Evolutionary conservation across 176 grass and related monocot species (phyloP), one percentile per base, ranked within the genome.

Genomic region (Ananas comosus): DNA sequence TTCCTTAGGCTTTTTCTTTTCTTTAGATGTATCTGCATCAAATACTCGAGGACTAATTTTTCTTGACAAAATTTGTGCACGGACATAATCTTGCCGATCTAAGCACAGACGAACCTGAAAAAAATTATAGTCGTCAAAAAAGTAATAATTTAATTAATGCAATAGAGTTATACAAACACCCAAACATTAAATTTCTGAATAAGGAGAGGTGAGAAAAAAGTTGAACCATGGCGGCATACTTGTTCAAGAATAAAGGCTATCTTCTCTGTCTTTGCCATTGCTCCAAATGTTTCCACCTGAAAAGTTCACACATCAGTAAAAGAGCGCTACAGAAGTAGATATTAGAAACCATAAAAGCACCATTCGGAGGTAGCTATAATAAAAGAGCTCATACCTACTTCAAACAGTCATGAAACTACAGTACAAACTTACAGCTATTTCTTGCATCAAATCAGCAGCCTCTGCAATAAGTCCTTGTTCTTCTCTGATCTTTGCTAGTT

Each of bases 391-490:
- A 56, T 56, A 9, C 8, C 21, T 17, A 19, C 56, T 61, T 61
- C 56, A 61, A 61, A 61, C 14, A 71, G 67, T 59, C 13, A 50
- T 28, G 54, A 54, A 28, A 56, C 51, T 6, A 42, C 18, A 33
- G 64, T 18, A 47, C 16, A 28, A 78, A 93, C 94, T 93, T 88
- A 97, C 94, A 70, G 94, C 94, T 88, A 97, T 81, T 90, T 97
- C 94, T 79, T 97, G 94, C 89, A 88, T 97, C 70, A 93, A 90
- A 90, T 97, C 94, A 53, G 89, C 94, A 80, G 94, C 94, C 69
- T 97, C 94, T 2, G 85, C 86, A 76, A 97, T 93, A 54, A 79
- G 75, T 22, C 87, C 94, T 70, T 82, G 87, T 29, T 86, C 84
- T 51, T 97, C 94, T 83, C 93, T 97, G 70, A 97, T 97, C 69